A percentile compares a stretch with the other conserved stretches of the same genome.
Evolutionary conservation across 352 stramenopile species (phyloP).

Genomic region (Globisporangium abappressorium): DNA sequence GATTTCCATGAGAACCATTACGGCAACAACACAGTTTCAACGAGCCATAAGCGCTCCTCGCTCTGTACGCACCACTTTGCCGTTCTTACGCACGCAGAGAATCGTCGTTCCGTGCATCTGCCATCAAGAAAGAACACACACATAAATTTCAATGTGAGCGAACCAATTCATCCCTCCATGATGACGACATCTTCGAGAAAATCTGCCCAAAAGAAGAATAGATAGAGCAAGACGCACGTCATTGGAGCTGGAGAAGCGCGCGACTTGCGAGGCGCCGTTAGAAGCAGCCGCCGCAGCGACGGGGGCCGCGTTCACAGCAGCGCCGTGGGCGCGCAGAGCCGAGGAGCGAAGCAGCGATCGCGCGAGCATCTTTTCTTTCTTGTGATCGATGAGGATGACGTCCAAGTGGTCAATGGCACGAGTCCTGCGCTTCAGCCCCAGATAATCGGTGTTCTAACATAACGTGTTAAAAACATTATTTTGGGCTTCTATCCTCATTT

Average conservation of each 20-base stretch:
- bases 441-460: neutral
- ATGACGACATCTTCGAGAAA: slow-evolving; percentile 1
- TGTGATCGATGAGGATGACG: neutral
- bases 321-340: slow-evolving; percentile 19
- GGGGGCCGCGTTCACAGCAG: slow-evolving; percentile 15
- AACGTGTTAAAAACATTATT: neutral
- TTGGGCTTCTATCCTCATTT: neutral
- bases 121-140: slow-evolving; percentile 1
- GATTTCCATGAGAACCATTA: neutral
- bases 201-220: neutral
- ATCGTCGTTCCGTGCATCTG: slow-evolving; percentile 97
- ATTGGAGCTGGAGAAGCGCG: slow-evolving; percentile 53
- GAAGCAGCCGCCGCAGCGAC: slow-evolving; percentile 17
- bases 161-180: neutral
- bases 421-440: neutral
- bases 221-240: slow-evolving; percentile 28
- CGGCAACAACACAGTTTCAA: neutral
- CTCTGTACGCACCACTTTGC: slow-evolving; percentile 89
- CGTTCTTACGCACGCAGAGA: slow-evolving; percentile 96
- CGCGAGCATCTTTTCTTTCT: slow-evolving; percentile 40
- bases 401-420: slow-evolving; percentile 12
- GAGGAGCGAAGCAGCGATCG: slow-evolving; percentile 55
- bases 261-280: slow-evolving; percentile 19
- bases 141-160: neutral
- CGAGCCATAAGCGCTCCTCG: neutral